Conservation (phyloP, 2,329 filamentous ascomycete genomes). For the Raffaelea deltoideospora region DNA sequence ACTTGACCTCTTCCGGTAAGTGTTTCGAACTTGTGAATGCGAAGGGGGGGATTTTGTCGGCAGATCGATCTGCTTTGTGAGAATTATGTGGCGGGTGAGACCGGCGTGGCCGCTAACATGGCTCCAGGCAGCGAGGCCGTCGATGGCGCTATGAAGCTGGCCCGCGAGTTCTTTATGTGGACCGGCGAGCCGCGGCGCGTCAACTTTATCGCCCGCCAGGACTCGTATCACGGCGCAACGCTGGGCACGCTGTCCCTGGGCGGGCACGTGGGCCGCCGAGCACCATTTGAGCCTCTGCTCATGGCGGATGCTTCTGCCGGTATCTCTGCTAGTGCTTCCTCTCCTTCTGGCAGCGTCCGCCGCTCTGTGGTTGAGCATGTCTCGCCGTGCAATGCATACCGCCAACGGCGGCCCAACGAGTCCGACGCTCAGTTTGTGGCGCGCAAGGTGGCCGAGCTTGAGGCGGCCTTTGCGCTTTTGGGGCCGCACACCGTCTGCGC, state of each 20-base stretch:
- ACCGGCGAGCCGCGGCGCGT: conserved; percentile 32
- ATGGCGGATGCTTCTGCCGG: conserved; percentile 25
- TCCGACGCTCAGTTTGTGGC: conserved; percentile 38
- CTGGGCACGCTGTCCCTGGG: conserved; percentile 44
- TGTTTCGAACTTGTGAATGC: too few relatives aligned
- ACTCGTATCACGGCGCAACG: conserved; percentile 60
- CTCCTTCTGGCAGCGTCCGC: too few relatives aligned
- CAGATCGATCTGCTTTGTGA: too few relatives aligned
- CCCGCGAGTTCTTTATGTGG: conserved; percentile 50
- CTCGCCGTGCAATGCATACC: conserved; percentile 51
- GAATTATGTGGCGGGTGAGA: too few relatives aligned
- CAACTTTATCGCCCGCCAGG: conserved; percentile 48
- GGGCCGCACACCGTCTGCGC: conserved; percentile 48
- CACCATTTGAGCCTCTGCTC: conserved; percentile 42
- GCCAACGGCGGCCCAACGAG: conserved; percentile 27
- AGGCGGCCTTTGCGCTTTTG: conserved; percentile 43
- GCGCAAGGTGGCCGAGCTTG: conserved; percentile 44
- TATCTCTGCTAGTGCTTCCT: too few relatives aligned
- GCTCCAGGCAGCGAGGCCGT: conserved; percentile 49
- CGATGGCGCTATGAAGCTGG: conserved; percentile 53
- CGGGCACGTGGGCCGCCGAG: conserved; percentile 41
- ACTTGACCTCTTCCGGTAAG: conserved; percentile 20
- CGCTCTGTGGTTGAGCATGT: conserved; percentile 33
- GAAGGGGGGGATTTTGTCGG: too few relatives aligned
- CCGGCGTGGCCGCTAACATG: too few relatives aligned